Evolutionary conservation across 2,329 filamentous ascomycete species (phyloP), one percentile per base, ranked within the genome.

Genomic region (Sphaerulina musiva): DNA sequence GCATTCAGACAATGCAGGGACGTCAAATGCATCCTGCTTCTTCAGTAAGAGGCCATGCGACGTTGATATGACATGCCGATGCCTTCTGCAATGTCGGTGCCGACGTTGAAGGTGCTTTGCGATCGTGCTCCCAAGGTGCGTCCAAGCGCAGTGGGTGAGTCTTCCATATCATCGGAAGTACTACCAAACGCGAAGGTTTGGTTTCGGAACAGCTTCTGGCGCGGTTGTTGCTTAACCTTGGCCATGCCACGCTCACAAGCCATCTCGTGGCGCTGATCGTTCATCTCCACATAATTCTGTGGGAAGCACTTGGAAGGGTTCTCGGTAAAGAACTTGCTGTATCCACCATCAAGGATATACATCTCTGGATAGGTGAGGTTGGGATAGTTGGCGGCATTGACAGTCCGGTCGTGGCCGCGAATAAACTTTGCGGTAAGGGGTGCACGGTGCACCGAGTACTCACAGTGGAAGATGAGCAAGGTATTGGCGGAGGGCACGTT

Each of bases 261-360:
- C 66, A 84, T 85, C 64, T 89, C 87, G 72, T 98, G 91, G 69
- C 92, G 89, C 69, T 92, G 87, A 61, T 87, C 89, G 61, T 85
- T 87, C 93, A 98, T 98, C 72, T 93, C 90, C 55, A 98, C 89
- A 68, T 98, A 98, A 68, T 92, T 90, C 66, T 95, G 91, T 20
- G 93, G 93, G 65, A 85, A 93, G 77, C 93, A 98, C 57, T 91
- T 84, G 45, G 80, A 75, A 49, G 84, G 84, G 70, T 95, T 84
- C 60, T 88, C 78, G 23, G 81, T 76, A 70, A 92, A 98, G 77
- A 98, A 98, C 29, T 84, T 84, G 71, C 90, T 95, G 76, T 98
- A 98, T 42, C 93, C 93, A 57, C 93, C 93, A 62, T 97, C 90
- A 40, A 98, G 78, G 64, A 98, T 95, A 72, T 98, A 98, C 61